phyloP scores from a whole-genome alignment of 306 rosid species.

The Cercis canadensis region DNA sequence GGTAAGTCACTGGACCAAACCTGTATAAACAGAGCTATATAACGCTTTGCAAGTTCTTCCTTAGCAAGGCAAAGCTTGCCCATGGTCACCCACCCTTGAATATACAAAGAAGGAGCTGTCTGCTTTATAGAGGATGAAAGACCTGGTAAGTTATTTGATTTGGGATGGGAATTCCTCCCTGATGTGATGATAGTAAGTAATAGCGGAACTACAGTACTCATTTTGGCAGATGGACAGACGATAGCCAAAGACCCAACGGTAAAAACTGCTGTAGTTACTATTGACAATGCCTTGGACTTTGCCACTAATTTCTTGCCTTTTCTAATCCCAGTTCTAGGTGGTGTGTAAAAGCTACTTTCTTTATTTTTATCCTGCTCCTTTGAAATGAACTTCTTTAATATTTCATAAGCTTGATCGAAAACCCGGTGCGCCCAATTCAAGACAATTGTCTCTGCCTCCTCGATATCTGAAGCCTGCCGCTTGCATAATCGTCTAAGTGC shows the following conservation, averaged over 20 bases:
- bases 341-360: constrained; percentile 59
- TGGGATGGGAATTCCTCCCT: constrained; percentile 73
- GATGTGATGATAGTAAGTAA: constrained; percentile 80
- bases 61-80: constrained; percentile 97
- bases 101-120: constrained; percentile 75
- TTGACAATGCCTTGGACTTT: constrained; percentile 55
- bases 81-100: constrained; percentile 91
- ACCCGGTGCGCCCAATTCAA: constrained; percentile 68
- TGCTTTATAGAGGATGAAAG: constrained; percentile 54
- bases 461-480: constrained; percentile 62
- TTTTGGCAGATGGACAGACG: constrained; percentile 73
- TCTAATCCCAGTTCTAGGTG: constrained; percentile 61
- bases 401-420: constrained; percentile 56
- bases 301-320: constrained; percentile 57
- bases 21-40: constrained; percentile 90
- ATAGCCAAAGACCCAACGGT: constrained; percentile 85
- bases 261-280: constrained; percentile 74
- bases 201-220: constrained; percentile 59
- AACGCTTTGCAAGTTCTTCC: constrained; percentile 83
- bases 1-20: constrained; percentile 45
- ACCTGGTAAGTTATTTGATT: constrained; percentile 57
- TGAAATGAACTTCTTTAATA: constrained; percentile 71
- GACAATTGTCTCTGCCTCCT: constrained; percentile 64
- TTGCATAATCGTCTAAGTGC: constrained; percentile 84
- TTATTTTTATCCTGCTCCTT: constrained; percentile 42